Conservation (phyloP, 2,329 filamentous ascomycete species). For the Claviceps spartinae region DNA sequence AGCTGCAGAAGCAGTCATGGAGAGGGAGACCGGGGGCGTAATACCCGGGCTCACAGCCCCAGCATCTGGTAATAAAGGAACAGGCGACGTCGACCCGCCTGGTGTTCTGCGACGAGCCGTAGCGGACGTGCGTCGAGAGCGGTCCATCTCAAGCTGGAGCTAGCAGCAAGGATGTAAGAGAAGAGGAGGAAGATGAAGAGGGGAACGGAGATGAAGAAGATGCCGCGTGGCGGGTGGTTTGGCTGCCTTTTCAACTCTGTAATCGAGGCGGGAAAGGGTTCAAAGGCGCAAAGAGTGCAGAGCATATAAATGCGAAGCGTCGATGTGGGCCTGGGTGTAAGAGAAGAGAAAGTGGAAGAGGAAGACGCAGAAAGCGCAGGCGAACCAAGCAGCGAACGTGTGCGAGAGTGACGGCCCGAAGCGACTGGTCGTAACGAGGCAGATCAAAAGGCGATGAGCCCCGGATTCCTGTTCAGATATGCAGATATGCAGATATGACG, state of each 20-base stretch:
- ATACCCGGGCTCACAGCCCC: constrained; percentile 7
- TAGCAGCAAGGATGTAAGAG: constrained; percentile 9
- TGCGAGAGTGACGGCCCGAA: no score
- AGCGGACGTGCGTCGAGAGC: constrained; percentile 21
- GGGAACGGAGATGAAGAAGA: constrained; percentile 1
- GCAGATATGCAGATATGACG: not conserved
- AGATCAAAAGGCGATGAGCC: no score
- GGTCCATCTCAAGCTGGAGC: constrained; percentile 22
- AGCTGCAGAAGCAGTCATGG: constrained; percentile 14
- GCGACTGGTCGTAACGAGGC: no score
- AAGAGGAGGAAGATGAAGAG: not conserved
- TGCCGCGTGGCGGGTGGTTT: not conserved
- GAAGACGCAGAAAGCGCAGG: no score
- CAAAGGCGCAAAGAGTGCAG: no score
- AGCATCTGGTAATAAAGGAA: constrained; percentile 19
- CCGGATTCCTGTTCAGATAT: not conserved
- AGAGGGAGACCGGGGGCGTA: not conserved
- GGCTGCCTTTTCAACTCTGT: not conserved
- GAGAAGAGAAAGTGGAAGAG: no score
- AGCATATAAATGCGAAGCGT: no score
- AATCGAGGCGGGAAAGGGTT: not conserved
- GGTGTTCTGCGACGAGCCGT: constrained; percentile 19
- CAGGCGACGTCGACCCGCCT: constrained; percentile 18
- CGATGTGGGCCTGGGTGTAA: no score
- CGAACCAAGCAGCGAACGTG: no score